Conservation (phyloP, 164 flowering plant genomes). For the Protea cynaroides region DNA sequence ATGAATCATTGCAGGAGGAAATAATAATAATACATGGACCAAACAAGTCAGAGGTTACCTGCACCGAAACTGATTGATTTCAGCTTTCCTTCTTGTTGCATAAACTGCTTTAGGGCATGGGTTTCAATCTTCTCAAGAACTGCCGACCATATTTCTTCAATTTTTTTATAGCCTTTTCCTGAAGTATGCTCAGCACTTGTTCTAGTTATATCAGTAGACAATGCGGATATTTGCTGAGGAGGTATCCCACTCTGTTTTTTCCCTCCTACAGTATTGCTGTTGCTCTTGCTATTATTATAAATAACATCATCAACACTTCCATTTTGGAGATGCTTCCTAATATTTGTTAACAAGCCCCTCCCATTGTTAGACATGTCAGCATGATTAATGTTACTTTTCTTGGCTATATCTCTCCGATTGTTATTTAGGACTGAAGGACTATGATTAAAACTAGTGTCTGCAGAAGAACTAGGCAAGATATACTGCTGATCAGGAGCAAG, state of each 20-base stretch:
- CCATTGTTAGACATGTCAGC: constrained; percentile 25
- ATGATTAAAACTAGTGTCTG: constrained; percentile 59
- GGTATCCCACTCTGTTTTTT: constrained; percentile 26
- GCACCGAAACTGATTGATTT: constrained; percentile 71
- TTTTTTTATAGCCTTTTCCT: constrained; percentile 30
- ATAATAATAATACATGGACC: neutral
- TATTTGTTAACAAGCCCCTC: constrained; percentile 32
- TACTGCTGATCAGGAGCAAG: constrained; percentile 98
- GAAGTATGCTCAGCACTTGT: constrained; percentile 25
- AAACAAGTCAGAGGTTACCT: constrained; percentile 43
- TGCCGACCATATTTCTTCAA: constrained; percentile 75
- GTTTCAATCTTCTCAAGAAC: constrained; percentile 57
- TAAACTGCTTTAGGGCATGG: constrained; percentile 56
- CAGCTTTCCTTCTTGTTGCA: constrained; percentile 80
- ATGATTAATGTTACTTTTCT: constrained; percentile 25
- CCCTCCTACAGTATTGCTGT: constrained; percentile 25
- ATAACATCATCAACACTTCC: constrained; percentile 28
- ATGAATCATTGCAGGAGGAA: neutral
- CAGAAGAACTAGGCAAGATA: constrained; percentile 72
- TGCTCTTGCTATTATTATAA: constrained; percentile 15
- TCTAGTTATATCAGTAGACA: constrained; percentile 24
- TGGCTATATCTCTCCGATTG: constrained; percentile 29
- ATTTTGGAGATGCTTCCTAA: constrained; percentile 22
- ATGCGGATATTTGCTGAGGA: constrained; percentile 24
- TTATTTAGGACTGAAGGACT: constrained; percentile 43